Evolutionary conservation across 495 filamentous ascomycete species (phyloP).

Genomic region (Neurospora terricola): DNA sequence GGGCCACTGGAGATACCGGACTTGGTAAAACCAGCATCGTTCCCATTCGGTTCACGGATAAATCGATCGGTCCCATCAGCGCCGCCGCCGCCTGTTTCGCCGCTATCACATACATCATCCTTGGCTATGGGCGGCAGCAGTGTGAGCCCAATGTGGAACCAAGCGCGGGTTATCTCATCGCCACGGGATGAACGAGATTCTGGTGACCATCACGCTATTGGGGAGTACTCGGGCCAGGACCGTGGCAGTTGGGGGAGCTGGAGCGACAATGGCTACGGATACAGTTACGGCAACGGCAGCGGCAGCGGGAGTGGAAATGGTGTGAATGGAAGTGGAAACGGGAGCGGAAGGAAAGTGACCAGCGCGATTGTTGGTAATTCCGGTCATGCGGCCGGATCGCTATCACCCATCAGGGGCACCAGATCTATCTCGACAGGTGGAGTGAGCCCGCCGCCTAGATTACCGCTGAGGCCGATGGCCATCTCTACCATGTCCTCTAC

Average conservation of each 20-base stretch:
- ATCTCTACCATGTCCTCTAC: background rate
- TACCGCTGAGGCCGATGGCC: background rate
- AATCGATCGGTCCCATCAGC: constrained; percentile 12
- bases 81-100: constrained; percentile 2
- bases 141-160: background rate
- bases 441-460: background rate
- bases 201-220: background rate
- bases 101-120: background rate
- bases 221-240: background rate
- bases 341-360: background rate
- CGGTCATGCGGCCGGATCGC: background rate
- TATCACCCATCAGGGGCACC: background rate
- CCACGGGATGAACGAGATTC: background rate
- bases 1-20: constrained; percentile 22
- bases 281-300: background rate
- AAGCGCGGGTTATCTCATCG: background rate
- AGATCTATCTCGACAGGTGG: background rate
- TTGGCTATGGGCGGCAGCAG: constrained; percentile 6
- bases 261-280: background rate
- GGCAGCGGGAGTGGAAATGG: background rate
- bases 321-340: background rate
- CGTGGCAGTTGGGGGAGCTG: background rate
- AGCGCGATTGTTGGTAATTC: background rate
- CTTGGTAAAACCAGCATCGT: constrained; percentile 15
- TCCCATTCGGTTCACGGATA: constrained; percentile 7